phyloP scores from a whole-genome alignment of 2,329 filamentous ascomycete genomes.

The Periconia sp. region DNA sequence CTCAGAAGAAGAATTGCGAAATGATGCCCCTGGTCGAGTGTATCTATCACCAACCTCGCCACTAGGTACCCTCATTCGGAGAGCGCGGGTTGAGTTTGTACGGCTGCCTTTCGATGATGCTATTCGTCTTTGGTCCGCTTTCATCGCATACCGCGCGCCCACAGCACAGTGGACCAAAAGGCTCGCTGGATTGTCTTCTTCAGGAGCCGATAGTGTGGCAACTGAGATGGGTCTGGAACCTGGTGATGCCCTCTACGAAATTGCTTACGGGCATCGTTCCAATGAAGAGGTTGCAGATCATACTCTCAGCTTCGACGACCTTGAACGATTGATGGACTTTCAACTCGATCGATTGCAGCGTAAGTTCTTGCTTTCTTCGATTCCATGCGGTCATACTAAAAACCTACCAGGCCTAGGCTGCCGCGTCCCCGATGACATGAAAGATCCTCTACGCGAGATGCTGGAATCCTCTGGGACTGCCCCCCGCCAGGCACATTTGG shows the following conservation, averaged over 20 bases:
- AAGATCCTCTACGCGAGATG: slow-evolving; percentile 68
- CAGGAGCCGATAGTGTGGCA: slow-evolving; percentile 62
- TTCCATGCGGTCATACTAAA: not conserved
- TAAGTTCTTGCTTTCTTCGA: slow-evolving; percentile 39
- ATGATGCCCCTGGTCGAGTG: slow-evolving; percentile 47
- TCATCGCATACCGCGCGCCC: slow-evolving; percentile 77
- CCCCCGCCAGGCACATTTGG: slow-evolving; percentile 74
- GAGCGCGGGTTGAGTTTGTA: slow-evolving; percentile 76
- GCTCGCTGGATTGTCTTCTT: slow-evolving; percentile 29
- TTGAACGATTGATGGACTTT: slow-evolving; percentile 80
- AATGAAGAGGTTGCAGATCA: slow-evolving; percentile 43
- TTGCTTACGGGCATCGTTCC: slow-evolving; percentile 54
- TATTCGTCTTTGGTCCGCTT: slow-evolving; percentile 76
- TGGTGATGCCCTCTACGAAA: slow-evolving; percentile 50
- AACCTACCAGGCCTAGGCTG: slow-evolving; percentile 65
- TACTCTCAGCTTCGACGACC: slow-evolving; percentile 72
- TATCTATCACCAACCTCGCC: slow-evolving; percentile 73
- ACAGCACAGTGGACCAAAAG: slow-evolving; percentile 65
- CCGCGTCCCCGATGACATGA: slow-evolving; percentile 74
- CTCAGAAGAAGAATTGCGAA: slow-evolving; percentile 22
- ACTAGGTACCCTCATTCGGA: slow-evolving; percentile 77
- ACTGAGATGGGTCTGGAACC: slow-evolving; percentile 60
- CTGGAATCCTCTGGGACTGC: slow-evolving; percentile 67
- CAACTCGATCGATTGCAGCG: slow-evolving; percentile 88
- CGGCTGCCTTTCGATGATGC: slow-evolving; percentile 78